A percentile compares a stretch with the other conserved stretches of the same genome.
These are phyloP conservation scores for Raphanus raphanistrum DNA, from an alignment of 345 rosid species.

Conservation along the genomic window DNA sequence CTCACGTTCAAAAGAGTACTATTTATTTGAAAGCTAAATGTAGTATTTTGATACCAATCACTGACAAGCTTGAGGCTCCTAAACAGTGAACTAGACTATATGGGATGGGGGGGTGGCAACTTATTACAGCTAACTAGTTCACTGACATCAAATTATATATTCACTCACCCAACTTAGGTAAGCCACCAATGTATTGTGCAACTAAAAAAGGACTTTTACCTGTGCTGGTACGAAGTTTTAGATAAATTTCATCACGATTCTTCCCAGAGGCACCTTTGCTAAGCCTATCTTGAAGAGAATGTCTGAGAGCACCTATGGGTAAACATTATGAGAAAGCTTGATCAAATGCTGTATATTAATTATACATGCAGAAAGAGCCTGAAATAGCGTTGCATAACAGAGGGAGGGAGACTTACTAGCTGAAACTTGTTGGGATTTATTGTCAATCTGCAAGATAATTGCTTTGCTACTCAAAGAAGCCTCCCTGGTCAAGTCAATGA, in stretches of 20 bases:
- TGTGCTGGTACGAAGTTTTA: conserved; percentile 89
- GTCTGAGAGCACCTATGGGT: conserved; percentile 80
- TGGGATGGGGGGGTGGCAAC: not conserved
- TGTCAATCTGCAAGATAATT: conserved; percentile 79
- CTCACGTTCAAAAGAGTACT: not conserved
- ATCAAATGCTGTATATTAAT: not conserved
- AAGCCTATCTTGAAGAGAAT: conserved; percentile 86
- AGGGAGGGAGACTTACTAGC: conserved; percentile 61
- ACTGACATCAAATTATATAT: not conserved
- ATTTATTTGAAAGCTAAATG: not conserved
- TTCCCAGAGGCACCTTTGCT: conserved; percentile 84
- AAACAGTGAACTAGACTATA: conserved; percentile 6
- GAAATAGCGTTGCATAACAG: not conserved
- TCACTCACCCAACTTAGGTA: not conserved
- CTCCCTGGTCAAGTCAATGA: conserved; percentile 68
- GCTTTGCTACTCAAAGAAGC: conserved; percentile 73
- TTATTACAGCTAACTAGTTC: conserved; percentile 15
- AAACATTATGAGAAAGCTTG: conserved; percentile 19
- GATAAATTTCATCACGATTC: conserved; percentile 81
- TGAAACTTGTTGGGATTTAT: conserved; percentile 86
- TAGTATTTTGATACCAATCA: not conserved
- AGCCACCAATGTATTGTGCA: conserved; percentile 16
- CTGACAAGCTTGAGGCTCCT: not conserved
- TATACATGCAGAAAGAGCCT: conserved; percentile 12
- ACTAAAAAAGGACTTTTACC: conserved; percentile 42